These are phyloP conservation scores for Xylaria venustula DNA, from an alignment of 495 filamentous ascomycete genomes.

Conservation along the genomic window DNA sequence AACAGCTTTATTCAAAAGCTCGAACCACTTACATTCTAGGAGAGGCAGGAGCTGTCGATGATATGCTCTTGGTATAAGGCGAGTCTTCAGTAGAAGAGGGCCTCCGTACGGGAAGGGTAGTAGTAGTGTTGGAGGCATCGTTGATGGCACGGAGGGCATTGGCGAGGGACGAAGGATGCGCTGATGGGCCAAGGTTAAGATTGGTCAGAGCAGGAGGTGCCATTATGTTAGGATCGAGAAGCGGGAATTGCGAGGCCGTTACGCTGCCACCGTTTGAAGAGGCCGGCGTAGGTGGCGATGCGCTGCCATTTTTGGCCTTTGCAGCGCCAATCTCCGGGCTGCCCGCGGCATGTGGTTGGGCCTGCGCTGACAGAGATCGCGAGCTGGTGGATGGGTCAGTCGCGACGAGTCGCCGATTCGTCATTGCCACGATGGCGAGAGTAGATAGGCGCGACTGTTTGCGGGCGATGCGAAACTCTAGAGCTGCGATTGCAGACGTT, in stretches of 20 bases:
- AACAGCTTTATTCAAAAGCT: background rate
- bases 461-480: slow-evolving; percentile 24
- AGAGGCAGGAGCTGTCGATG: slow-evolving; percentile 54
- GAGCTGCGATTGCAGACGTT: background rate
- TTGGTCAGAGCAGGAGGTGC: slow-evolving; percentile 26
- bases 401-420: slow-evolving; percentile 34
- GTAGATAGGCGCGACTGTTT: slow-evolving; percentile 40
- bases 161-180: slow-evolving; percentile 31
- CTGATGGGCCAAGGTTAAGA: slow-evolving; percentile 27
- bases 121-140: slow-evolving; percentile 19
- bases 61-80: slow-evolving; percentile 48
- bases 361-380: slow-evolving; percentile 22
- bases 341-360: slow-evolving; percentile 18
- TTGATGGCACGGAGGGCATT: slow-evolving; percentile 39
- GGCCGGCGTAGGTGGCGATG: slow-evolving; percentile 26
- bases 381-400: slow-evolving; percentile 24
- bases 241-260: background rate
- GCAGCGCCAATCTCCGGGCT: slow-evolving; percentile 12
- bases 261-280: slow-evolving; percentile 23
- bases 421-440: slow-evolving; percentile 53
- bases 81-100: slow-evolving; percentile 38
- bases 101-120: slow-evolving; percentile 17
- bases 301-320: slow-evolving; percentile 13
- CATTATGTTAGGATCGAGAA: slow-evolving; percentile 3
- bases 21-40: slow-evolving; percentile 48